Percentiles rank a stretch among this genome's conserved stretches.
Conservation (phyloP, 192 early-diverging fungal species). For the Mortierella alpina region DNA sequence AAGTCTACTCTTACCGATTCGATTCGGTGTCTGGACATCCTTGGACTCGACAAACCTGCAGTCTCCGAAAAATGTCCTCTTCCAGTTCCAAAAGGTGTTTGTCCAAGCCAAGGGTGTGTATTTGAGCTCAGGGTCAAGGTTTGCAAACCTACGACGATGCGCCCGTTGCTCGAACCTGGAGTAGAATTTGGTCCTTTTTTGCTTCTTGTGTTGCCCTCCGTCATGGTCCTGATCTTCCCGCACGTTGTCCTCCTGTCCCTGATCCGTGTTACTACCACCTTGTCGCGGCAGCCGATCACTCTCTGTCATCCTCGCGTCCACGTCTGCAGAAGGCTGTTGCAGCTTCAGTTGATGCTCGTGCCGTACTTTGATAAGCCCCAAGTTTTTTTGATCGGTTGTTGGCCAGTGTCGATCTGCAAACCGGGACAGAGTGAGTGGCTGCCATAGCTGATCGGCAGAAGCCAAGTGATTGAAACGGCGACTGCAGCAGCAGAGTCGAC, state of each 20-base stretch:
- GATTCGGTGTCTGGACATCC: slow-evolving; percentile 36
- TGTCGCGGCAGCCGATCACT: neutral
- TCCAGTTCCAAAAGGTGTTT: slow-evolving; percentile 50
- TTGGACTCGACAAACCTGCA: slow-evolving; percentile 40
- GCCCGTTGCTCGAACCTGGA: slow-evolving; percentile 44
- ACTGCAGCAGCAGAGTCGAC: slow-evolving; percentile 42
- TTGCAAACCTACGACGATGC: slow-evolving; percentile 38
- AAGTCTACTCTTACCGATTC: slow-evolving; percentile 24
- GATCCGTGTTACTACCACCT: neutral
- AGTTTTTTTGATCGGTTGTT: slow-evolving; percentile 33
- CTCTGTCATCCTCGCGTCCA: too few relatives aligned
- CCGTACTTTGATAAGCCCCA: slow-evolving; percentile 22
- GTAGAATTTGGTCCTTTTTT: slow-evolving; percentile 47
- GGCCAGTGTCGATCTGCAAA: slow-evolving; percentile 52
- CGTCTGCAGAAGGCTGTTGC: neutral
- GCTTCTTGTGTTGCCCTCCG: slow-evolving; percentile 10
- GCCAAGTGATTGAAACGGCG: slow-evolving; percentile 46
- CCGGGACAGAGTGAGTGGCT: slow-evolving; percentile 26
- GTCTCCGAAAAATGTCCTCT: slow-evolving; percentile 44
- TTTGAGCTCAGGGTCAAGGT: slow-evolving; percentile 30
- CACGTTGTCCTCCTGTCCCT: neutral
- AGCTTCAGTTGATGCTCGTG: slow-evolving; percentile 34
- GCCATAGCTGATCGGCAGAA: slow-evolving; percentile 53
- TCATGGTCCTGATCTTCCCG: neutral
- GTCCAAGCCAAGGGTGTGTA: slow-evolving; percentile 48